Evolutionary conservation across 495 filamentous ascomycete species (phyloP).

Genomic region (Penicilliopsis zonata): DNA sequence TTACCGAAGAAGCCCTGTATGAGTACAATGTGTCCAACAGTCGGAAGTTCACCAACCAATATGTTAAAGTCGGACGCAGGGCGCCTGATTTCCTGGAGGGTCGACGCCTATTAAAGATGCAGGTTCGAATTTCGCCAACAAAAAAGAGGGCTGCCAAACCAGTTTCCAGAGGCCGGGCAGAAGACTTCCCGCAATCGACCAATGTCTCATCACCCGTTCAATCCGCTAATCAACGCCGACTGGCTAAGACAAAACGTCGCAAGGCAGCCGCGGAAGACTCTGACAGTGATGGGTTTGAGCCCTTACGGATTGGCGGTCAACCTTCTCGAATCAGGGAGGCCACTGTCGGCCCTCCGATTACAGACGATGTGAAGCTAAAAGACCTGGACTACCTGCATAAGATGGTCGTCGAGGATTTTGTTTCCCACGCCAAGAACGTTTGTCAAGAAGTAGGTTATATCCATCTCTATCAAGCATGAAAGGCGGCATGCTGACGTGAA

Average conservation of each 20-base stretch:
- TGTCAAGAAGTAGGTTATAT: conserved; percentile 40
- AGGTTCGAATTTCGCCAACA: conserved; percentile 43
- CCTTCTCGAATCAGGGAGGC: conserved; percentile 21
- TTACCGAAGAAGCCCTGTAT: conserved; percentile 47
- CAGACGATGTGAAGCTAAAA: conserved; percentile 49
- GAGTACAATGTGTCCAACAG: conserved; percentile 46
- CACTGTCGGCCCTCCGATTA: conserved; percentile 58
- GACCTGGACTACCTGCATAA: conserved; percentile 48
- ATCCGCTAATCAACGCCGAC: conserved; percentile 35
- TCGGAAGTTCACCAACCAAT: conserved; percentile 48
- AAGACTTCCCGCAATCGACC: conserved; percentile 54
- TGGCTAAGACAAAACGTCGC: conserved; percentile 17
- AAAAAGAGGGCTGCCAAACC: conserved; percentile 24
- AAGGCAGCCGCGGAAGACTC: conserved; percentile 24
- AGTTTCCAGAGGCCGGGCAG: conserved; percentile 14
- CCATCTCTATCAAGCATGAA: neutral
- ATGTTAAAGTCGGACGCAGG: conserved; percentile 45
- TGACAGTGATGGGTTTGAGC: conserved; percentile 53
- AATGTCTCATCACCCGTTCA: conserved; percentile 76
- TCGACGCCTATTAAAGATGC: conserved; percentile 40
- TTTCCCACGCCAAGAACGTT: conserved; percentile 47
- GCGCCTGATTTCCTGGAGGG: conserved; percentile 39
- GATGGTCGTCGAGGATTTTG: conserved; percentile 54
- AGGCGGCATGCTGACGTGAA: conserved; percentile 8
- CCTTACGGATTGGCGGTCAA: conserved; percentile 31